Percentiles rank a stretch among this genome's conserved stretches.
Evolutionary conservation across 2,329 filamentous ascomycete genomes (phyloP).

Genomic region (Coniella vitis): DNA sequence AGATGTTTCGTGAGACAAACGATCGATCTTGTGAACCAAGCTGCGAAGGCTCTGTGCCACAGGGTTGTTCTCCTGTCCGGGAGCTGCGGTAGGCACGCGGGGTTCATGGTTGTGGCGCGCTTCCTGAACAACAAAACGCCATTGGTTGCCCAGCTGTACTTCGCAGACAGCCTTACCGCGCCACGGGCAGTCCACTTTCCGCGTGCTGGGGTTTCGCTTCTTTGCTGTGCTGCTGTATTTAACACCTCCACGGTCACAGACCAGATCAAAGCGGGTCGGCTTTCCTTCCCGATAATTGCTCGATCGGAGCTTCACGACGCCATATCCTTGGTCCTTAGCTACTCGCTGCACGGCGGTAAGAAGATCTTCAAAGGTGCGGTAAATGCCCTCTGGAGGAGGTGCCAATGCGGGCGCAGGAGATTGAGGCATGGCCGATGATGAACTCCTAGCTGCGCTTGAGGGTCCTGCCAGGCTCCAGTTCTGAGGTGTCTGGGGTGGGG

Average conservation of each 20-base stretch:
- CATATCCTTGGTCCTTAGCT: conserved; percentile 56
- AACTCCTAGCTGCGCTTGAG: conserved; percentile 23
- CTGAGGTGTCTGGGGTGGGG: conserved; percentile 15
- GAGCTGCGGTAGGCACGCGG: conserved; percentile 45
- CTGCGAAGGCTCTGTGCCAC: conserved; percentile 51
- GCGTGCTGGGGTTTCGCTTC: conserved; percentile 57
- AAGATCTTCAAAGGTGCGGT: conserved; percentile 52
- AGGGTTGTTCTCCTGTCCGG: conserved; percentile 51
- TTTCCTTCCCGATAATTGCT: conserved; percentile 59
- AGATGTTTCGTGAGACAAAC: conserved; percentile 48
- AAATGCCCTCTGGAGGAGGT: conserved; percentile 55
- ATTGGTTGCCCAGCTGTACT: conserved; percentile 55
- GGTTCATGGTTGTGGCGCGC: conserved; percentile 56
- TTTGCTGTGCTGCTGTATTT: conserved; percentile 60
- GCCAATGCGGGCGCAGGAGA: conserved; percentile 42
- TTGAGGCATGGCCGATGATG: conserved; percentile 35
- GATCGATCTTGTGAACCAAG: conserved; percentile 53
- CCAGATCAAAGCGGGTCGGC: conserved; percentile 55
- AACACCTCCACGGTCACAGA: conserved; percentile 57
- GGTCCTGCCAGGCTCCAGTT: conserved; percentile 16
- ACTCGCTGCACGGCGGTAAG: conserved; percentile 51
- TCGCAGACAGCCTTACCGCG: conserved; percentile 58
- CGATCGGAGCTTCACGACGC: conserved; percentile 55
- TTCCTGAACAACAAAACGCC: conserved; percentile 57
- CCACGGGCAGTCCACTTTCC: conserved; percentile 58